Evolutionary conservation across 1,284 basidiomycete species (phyloP), one percentile per base, ranked within the genome.

Genomic region (Marasmius sp.): DNA sequence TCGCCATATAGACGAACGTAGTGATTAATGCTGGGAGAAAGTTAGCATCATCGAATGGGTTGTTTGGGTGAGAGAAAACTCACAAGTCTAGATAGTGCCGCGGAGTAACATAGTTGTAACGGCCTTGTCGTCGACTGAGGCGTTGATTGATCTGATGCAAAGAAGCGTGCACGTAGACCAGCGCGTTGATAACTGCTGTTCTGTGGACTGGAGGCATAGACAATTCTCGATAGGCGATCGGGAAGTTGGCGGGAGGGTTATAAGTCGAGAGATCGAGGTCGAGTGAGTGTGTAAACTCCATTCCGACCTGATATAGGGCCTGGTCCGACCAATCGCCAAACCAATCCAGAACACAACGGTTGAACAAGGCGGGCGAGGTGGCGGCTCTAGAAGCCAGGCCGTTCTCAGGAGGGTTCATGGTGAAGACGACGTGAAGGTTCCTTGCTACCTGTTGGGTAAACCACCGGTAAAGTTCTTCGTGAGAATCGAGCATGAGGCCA

Each of bases 251-350:
- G 1, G 94, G 92, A 10, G 94, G 86, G 16, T 75, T 79, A 75
- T 96, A 98, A 1, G 87, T 84, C 1, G 92, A 83, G 33, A 93
- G 75, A 68, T 97, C 96, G 67, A 98, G 85, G 74, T 98, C 96
- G 61, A 98, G 84, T 0, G 90, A 91, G 59, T 92, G 86, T 0
- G 95, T 98, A 75, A 98, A 96, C 77, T 98, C 96, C 81, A 92
- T 87, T 41, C 93, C 96, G 62, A 98, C 96, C 80, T 98, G 96
- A 72, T 93, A 97, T 74, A 98, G 93, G 0, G 96, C 95, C 72
- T 97, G 95, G 69, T 97, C 94, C 7, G 95, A 95, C 96, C 96
- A 98, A 73, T 97, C 95, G 45, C 96, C 95, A 69, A 98, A 98
- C 96, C 96, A 98, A 75, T 98, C 95, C 61, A 98, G 83, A 6